These are phyloP conservation scores for Diplodia intermedia DNA, from an alignment of 2,329 filamentous ascomycete species.

Conservation along the genomic window DNA sequence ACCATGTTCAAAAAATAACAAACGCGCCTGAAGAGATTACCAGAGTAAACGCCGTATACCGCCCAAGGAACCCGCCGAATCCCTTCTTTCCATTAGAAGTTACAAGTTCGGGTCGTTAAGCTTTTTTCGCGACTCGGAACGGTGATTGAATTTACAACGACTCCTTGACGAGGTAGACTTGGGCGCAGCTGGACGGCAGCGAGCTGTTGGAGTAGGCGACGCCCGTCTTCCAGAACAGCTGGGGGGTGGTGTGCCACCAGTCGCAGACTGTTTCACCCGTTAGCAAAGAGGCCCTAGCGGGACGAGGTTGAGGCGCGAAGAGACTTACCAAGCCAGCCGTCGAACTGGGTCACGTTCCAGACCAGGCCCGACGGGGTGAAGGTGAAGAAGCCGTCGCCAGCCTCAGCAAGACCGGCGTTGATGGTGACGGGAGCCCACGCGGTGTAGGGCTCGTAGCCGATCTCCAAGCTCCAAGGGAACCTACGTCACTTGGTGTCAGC, in stretches of 20 bases:
- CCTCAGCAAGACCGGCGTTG: slow-evolving; percentile 25
- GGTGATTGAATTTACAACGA: slow-evolving; percentile 2
- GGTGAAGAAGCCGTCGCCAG: slow-evolving; percentile 29
- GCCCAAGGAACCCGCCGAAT: neutral
- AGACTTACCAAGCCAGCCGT: slow-evolving; percentile 34
- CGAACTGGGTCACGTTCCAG: slow-evolving; percentile 30
- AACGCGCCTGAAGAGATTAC: slow-evolving; percentile 1
- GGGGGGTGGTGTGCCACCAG: slow-evolving; percentile 32
- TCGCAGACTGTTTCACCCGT: slow-evolving; percentile 30
- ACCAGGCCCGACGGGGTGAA: slow-evolving; percentile 19
- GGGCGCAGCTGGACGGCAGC: slow-evolving; percentile 31
- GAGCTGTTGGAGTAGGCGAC: slow-evolving; percentile 16
- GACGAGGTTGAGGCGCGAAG: neutral
- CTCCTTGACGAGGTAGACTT: slow-evolving; percentile 33
- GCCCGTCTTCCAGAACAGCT: slow-evolving; percentile 33
- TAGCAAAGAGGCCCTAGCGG: neutral
- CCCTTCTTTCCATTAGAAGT: neutral
- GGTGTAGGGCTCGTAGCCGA: slow-evolving; percentile 31
- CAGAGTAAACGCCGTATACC: slow-evolving; percentile 6
- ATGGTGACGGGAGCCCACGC: slow-evolving; percentile 31
- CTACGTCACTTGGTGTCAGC: slow-evolving; percentile 3
- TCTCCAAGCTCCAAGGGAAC: slow-evolving; percentile 28
- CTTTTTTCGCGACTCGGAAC: neutral
- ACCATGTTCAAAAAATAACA: slow-evolving; percentile 2
- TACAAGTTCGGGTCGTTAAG: neutral